A percentile compares a stretch with the other conserved stretches of the same genome.
phyloP scores from a whole-genome alignment of 2,329 filamentous ascomycete genomes.

The Aspergillus sp. region DNA sequence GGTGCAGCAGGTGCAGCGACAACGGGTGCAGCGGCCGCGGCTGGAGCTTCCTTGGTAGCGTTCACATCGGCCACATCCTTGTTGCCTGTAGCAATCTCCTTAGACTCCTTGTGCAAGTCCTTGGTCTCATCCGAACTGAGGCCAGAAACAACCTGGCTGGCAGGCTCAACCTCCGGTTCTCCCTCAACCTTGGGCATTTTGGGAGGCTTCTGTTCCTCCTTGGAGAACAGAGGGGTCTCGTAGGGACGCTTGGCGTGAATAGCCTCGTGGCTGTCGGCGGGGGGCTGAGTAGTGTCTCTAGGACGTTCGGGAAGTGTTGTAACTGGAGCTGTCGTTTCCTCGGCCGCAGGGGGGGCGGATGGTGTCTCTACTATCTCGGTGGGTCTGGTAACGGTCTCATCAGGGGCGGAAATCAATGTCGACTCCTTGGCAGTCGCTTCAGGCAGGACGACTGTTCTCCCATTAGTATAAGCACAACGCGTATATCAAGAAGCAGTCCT shows the following conservation, averaged over 20 bases:
- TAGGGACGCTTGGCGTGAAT: constrained; percentile 30
- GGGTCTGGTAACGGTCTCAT: not conserved
- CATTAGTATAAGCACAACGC: not conserved
- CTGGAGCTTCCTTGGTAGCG: not conserved
- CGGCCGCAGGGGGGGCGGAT: constrained; percentile 6
- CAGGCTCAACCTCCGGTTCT: constrained; percentile 8
- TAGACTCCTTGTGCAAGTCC: constrained; percentile 6
- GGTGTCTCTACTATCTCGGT: constrained; percentile 3
- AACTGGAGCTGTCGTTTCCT: not conserved
- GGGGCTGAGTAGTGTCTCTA: constrained; percentile 8
- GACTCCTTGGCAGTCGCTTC: constrained; percentile 15
- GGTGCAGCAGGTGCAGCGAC: not conserved
- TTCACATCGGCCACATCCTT: constrained; percentile 2
- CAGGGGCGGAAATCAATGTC: constrained; percentile 9
- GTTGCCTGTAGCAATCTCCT: not conserved
- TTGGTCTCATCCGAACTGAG: not conserved
- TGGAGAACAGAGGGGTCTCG: constrained; percentile 25
- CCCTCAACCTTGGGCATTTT: constrained; percentile 32
- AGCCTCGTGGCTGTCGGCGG: constrained; percentile 9
- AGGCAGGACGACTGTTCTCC: constrained; percentile 13
- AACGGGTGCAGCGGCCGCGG: not conserved
- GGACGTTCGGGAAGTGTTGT: constrained; percentile 14
- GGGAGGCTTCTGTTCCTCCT: constrained; percentile 26
- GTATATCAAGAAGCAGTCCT: not conserved
- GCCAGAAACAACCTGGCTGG: not conserved